Evolutionary conservation across 2,329 filamentous ascomycete species (phyloP).

Genomic region (Endoconidiophora laricicola): DNA sequence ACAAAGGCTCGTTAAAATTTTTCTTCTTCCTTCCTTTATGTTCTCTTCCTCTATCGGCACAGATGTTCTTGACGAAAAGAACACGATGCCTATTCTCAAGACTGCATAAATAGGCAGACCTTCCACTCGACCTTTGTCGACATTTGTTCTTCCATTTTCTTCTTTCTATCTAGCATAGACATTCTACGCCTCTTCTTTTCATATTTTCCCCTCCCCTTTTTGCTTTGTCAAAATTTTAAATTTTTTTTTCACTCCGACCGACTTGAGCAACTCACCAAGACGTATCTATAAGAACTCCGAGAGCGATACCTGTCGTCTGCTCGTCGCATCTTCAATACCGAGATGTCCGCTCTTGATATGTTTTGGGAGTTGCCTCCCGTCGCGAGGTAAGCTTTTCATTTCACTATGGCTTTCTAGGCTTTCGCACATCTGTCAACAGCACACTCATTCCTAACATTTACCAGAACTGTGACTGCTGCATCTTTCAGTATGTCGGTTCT

Average conservation of each 20-base stretch:
- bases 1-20: constrained; percentile 1
- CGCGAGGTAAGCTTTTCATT: constrained; percentile 22
- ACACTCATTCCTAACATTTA: background rate
- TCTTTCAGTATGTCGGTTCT: constrained; percentile 44
- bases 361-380: constrained; percentile 27
- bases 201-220: constrained; percentile 13
- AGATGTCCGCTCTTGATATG: constrained; percentile 17
- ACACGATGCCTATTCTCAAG: constrained; percentile 1
- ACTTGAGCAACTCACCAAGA: constrained; percentile 5
- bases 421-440: background rate
- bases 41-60: background rate
- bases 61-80: background rate
- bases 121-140: constrained; percentile 13
- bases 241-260: constrained; percentile 12
- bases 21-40: background rate
- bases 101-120: constrained; percentile 14
- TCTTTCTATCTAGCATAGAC: background rate
- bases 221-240: constrained; percentile 5
- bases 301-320: constrained; percentile 1
- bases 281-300: background rate
- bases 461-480: constrained; percentile 50
- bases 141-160: background rate
- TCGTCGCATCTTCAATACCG: constrained; percentile 11
- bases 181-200: background rate
- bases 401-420: no score